Base-by-base conservation (phyloP, 2,329 filamentous ascomycete genomes). In the Scleromitrula shiraiana region DNA sequence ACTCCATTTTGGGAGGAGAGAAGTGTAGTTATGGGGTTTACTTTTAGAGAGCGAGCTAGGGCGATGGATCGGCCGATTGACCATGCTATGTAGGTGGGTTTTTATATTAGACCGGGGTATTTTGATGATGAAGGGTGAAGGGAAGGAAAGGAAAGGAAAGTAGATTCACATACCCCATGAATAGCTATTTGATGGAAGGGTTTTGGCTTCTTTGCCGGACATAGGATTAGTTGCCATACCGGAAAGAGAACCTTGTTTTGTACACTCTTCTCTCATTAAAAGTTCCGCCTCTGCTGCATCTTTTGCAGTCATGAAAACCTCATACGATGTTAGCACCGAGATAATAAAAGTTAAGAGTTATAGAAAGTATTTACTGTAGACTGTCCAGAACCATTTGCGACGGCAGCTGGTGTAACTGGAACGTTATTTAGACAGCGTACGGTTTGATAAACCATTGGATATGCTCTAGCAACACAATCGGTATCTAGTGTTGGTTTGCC, bases 61-160 rank as follows among this genome's bases (percentile, higher is more conserved):
- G 72, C 74, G 22, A 83, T 78, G 6, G 75, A 77, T 4, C 80
- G 69, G 0, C 80, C 80, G 24, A 84, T 82, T 29, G 65, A 60
- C 70, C 70, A 73, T 27, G 60, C 60, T 59, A n/a, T 23, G 14
- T 14, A 19, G n/a, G 37, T 33, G 17, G 29, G 20, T 22, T 27
- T 15, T 20, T 12, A n/a, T n/a, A n/a, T n/a, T n/a, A n/a, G n/a
- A n/a, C n/a, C n/a, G n/a, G n/a, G n/a, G n/a, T n/a, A n/a, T n/a
- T n/a, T n/a, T n/a, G n/a, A n/a, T n/a, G n/a, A n/a, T n/a, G n/a
- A n/a, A n/a, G n/a, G n/a, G n/a, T n/a, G n/a, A n/a, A n/a, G n/a
- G n/a, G n/a, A n/a, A n/a, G n/a, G n/a, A n/a, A n/a, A n/a, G n/a
- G n/a, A n/a, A n/a, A n/a, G n/a, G n/a, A n/a, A 41, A 9, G 24